Conservation (phyloP, 2,329 filamentous ascomycete genomes). For the Macrophomina tecta region DNA sequence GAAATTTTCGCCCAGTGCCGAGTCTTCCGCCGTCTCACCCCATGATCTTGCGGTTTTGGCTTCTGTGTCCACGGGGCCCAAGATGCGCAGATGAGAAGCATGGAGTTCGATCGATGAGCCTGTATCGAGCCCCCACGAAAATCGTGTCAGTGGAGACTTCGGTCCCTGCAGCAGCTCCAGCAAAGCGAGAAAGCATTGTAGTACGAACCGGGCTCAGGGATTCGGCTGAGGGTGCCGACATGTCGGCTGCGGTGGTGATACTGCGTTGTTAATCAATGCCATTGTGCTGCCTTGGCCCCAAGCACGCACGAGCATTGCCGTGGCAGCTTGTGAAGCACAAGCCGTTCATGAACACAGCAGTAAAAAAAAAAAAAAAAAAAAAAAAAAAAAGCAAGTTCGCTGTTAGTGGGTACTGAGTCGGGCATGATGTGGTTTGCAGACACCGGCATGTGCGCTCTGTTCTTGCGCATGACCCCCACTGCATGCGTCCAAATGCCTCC, state of each 20-base stretch:
- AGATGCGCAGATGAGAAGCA: neutral
- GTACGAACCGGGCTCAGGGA: neutral
- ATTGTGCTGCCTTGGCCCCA: neutral
- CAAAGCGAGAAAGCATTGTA: neutral
- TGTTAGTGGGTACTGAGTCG: no score
- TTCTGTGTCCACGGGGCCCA: neutral
- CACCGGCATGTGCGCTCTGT: no score
- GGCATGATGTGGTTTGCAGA: no score
- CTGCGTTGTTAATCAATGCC: neutral
- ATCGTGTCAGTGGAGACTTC: neutral
- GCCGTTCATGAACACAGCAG: neutral
- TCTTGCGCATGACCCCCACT: no score
- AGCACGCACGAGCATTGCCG: neutral
- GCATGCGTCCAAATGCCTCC: no score
- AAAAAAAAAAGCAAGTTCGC: no score
- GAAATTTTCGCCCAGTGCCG: neutral
- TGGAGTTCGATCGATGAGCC: neutral
- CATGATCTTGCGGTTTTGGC: neutral
- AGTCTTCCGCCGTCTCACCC: conserved; percentile 13
- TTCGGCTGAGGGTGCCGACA: neutral
- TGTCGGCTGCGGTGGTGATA: neutral
- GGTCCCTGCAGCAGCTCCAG: conserved; percentile 6
- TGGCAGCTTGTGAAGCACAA: no score
- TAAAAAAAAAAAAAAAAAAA: no score
- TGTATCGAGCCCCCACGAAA: neutral